Conservation (phyloP, 768 basidiomycete genomes). For the Leccinum uliginosum region DNA sequence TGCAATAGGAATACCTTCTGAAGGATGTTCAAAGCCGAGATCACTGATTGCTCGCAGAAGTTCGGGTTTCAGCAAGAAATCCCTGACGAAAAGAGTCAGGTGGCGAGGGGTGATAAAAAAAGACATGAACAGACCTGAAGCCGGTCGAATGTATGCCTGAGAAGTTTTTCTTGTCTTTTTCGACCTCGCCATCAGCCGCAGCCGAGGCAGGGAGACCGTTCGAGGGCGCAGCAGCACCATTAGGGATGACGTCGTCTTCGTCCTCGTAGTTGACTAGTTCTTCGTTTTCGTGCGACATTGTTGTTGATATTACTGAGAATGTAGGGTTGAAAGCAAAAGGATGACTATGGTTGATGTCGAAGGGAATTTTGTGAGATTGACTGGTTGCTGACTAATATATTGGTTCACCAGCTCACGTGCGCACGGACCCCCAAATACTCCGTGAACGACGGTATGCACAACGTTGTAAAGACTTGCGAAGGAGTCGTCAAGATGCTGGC, state of each 20-base stretch:
- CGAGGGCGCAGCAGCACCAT: slow-evolving; percentile 44
- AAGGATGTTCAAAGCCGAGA: slow-evolving; percentile 99
- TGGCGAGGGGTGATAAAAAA: not conserved
- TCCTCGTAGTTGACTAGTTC: slow-evolving; percentile 95
- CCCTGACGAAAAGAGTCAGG: slow-evolving; percentile 46
- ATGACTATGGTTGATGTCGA: slow-evolving; percentile 15
- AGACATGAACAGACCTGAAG: slow-evolving; percentile 65
- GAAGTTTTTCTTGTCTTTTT: slow-evolving; percentile 95
- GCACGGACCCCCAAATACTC: slow-evolving; percentile 24
- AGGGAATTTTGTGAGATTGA: slow-evolving; percentile 24
- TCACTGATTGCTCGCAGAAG: slow-evolving; percentile 96
- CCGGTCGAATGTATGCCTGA: slow-evolving; percentile 99
- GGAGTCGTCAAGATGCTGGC: slow-evolving; percentile 2
- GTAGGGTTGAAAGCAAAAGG: slow-evolving; percentile 23
- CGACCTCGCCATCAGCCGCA: slow-evolving; percentile 48
- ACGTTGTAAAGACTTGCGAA: not conserved
- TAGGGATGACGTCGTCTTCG: slow-evolving; percentile 74
- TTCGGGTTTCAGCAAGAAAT: slow-evolving; percentile 97
- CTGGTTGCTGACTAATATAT: slow-evolving; percentile 25
- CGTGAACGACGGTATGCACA: not conserved
- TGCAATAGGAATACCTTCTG: slow-evolving; percentile 66
- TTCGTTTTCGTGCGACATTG: slow-evolving; percentile 83
- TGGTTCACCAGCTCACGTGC: slow-evolving; percentile 8
- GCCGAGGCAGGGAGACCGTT: slow-evolving; percentile 46
- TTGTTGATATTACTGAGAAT: slow-evolving; percentile 24